Base-by-base conservation (phyloP, 306 rosid species). In the Luffa acutangula region DNA sequence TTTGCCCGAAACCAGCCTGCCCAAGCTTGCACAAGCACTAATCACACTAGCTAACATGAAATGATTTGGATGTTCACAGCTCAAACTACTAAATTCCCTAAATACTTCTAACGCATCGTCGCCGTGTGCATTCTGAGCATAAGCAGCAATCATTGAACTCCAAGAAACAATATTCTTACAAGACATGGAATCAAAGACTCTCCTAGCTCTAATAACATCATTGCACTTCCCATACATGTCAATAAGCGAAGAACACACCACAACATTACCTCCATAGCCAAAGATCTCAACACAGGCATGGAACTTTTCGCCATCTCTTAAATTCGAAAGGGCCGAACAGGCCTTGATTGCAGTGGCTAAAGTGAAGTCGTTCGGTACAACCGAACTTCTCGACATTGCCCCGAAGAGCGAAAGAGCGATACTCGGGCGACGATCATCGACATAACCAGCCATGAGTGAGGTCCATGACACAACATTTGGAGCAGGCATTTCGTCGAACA, bases 221-320 rank as follows among this genome's bases (percentile, higher is more conserved):
- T 92, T 89, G 82, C 96, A 92, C 66, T 94, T 94, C 75, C 97
- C 92, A 63, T 90, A 90, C 98, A 94, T 88, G 80, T 90, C 94
- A 83, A 92, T 77, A 76, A 92, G 94, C 66, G 94, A 85, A 77
- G 97, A 94, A 71, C 88, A 88, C 39, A 85, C 88, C 53, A 92
- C 87, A 48, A 90, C 83, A 79, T 87, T 86, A 9, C 80, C 64
- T 46, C 73, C 80, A n/a, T 86, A 86, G 53, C 96, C 94, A 13
- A 70, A 85, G 70, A 88, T 79, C 80, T 87, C 83, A 59, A 88
- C 80, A 49, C 56, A 83, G 73, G 87, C 90, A 79, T 92, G 98
- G 25, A 92, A 57, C 66, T 45, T 86, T 48, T 81, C 85, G 0
- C 98, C 94, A 2, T 77, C 74, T 79, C 79, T 80, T 14, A 87